Percentiles rank a stretch among this genome's conserved stretches.
These are phyloP conservation scores for Ophiosphaerella narmari DNA, from an alignment of 2,329 filamentous ascomycete species.

Conservation along the genomic window DNA sequence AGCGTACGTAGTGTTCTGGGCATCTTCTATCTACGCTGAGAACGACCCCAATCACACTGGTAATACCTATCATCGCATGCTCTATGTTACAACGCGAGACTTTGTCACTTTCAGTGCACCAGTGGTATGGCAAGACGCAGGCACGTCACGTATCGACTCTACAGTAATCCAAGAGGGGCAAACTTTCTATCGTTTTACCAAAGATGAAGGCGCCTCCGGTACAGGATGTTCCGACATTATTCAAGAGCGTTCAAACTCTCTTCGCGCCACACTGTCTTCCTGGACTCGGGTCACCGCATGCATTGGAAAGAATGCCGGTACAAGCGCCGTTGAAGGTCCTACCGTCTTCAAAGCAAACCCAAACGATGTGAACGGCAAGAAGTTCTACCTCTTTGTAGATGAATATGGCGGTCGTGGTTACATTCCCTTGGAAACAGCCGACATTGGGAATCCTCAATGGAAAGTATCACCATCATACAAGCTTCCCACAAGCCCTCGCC, in stretches of 20 bases:
- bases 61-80: constrained; percentile 57
- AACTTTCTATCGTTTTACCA: constrained; percentile 59
- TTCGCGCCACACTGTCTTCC: constrained; percentile 48
- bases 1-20: constrained; percentile 55
- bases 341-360: constrained; percentile 59
- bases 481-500: constrained; percentile 56
- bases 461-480: constrained; percentile 52
- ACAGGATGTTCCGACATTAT: constrained; percentile 62
- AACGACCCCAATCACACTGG: constrained; percentile 50
- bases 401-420: constrained; percentile 59
- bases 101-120: constrained; percentile 57
- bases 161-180: constrained; percentile 53
- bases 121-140: constrained; percentile 58
- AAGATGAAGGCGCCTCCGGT: constrained; percentile 56
- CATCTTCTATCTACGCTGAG: constrained; percentile 52
- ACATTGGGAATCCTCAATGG: constrained; percentile 57
- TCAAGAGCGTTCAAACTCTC: constrained; percentile 53
- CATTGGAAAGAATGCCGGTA: constrained; percentile 58
- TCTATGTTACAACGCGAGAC: constrained; percentile 57
- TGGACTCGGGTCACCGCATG: constrained; percentile 56
- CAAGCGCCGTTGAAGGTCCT: constrained; percentile 56
- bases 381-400: constrained; percentile 62
- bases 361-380: constrained; percentile 56
- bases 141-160: constrained; percentile 58
- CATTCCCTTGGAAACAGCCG: constrained; percentile 57